Evolutionary conservation across 257 asterid species (phyloP), one percentile per base, ranked within the genome.

Genomic region (Orobanche coerulescens): DNA sequence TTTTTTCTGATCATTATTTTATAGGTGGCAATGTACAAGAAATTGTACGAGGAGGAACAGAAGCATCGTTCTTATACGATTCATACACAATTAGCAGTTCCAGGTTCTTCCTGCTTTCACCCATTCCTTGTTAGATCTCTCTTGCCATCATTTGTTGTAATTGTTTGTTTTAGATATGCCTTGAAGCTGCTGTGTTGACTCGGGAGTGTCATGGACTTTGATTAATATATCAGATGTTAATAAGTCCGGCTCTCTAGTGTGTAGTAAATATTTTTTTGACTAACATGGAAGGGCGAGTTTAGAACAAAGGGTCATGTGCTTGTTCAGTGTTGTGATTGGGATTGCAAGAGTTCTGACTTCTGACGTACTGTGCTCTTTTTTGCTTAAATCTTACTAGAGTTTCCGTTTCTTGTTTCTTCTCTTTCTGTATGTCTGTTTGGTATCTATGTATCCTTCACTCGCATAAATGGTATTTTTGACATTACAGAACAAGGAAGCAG

Each of bases 11-110:
- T 54, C 53, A 54, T 30, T 57, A 25, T 23, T 39, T 7, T 15
- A 14, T 69, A 89, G 97, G 94, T 92, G 73, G 90, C 95, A 1
- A 84, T 88, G 97, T 92, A 92, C 81, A 86, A 76, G 73, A 86
- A 76, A 73, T 76, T 92, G 66, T 86, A 78, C 65, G 95, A 86
- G 76, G 98, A 88, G 82, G 91, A 81, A 54, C 91, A 81, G 55
- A 82, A 75, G 60, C 77, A 49, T 64, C 94, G 64, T 44, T 46
- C 81, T 15, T 56, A 83, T 52, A 22, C 76, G 57, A 58, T 81
- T 54, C 81, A 36, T 59, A 47, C 71, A 5, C 84, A 43, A 36
- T 85, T 75, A 47, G 64, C 68, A 39, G 71, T 65, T 63, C 76
- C 84, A 82, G 97, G 97, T 84, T 56, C 56, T 63, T 61, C 61